Evolutionary conservation across 371 early-diverging fungal genomes (phyloP), one percentile per base, ranked within the genome.

Genomic region (Lichtheimia ornata): DNA sequence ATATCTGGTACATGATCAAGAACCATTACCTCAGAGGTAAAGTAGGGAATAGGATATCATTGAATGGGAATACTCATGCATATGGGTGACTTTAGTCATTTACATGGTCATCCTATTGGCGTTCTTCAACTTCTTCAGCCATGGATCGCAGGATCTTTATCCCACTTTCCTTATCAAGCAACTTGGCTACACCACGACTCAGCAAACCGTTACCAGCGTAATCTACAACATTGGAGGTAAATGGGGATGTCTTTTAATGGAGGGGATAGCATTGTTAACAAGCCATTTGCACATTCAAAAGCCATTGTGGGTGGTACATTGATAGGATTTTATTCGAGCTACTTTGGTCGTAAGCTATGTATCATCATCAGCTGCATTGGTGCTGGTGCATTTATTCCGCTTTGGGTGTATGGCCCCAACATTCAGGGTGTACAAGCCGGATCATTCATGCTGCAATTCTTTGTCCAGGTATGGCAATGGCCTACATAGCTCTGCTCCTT

Each of bases 91-190:
- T n/a, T 83, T 84, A 20, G 66, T 84, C 52, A 73, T 88, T 41
- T 87, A 86, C 45, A 82, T 82, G 62, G 63, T 87, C 7, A 53
- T 86, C 6, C 71, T 88, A 4, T 83, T 86, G 84, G 83, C 83
- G 0, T 77, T 72, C 64, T 81, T 85, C 71, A 87, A 86, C 67
- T 91, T 88, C 64, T 76, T 88, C 56, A 80, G 82, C 2, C 89
- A 89, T 61, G 90, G 91, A 20, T 77, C 81, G 30, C 89, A 89
- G 54, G 91, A 90, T 68, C 64, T 91, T 24, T 90, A 82, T 59
- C 91, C 91, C 7, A 88, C 90, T 5, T 89, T 84, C 61, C 63
- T 91, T 20, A 73, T 70, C 44, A 63, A 69, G 25, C 84, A 88
- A 55, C 76, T 84, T 7, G 86, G 81, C 1, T 89, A 83, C 61